These are phyloP conservation scores for Neoboletus magnificus DNA, from an alignment of 768 basidiomycete species.

Conservation along the genomic window DNA sequence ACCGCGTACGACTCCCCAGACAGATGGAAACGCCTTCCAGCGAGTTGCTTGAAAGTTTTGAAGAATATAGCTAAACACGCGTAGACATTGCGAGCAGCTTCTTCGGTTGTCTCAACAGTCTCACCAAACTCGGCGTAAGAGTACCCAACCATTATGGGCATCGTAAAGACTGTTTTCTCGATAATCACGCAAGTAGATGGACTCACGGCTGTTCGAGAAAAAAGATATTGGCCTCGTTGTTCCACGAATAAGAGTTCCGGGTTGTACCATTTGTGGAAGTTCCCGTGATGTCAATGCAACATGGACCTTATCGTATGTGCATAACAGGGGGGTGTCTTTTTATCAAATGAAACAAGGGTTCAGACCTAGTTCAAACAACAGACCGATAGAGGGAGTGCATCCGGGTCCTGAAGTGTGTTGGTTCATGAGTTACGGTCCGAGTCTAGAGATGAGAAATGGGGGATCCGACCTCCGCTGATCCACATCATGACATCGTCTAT, in stretches of 20 bases:
- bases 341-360: background rate
- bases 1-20: constrained; percentile 76
- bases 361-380: constrained; percentile 58
- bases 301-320: constrained; percentile 45
- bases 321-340: constrained; percentile 22
- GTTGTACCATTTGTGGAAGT: constrained; percentile 55
- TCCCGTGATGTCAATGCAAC: constrained; percentile 55
- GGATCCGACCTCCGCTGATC: constrained; percentile 57
- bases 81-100: constrained; percentile 72
- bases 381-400: constrained; percentile 49
- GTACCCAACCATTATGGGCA: constrained; percentile 57
- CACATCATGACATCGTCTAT: constrained; percentile 67
- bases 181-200: background rate
- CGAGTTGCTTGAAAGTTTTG: constrained; percentile 70
- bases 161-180: background rate
- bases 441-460: background rate
- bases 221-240: constrained; percentile 63
- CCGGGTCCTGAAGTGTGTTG: constrained; percentile 46
- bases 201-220: constrained; percentile 63
- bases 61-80: constrained; percentile 80
- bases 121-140: constrained; percentile 70
- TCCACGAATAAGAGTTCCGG: constrained; percentile 67
- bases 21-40: constrained; percentile 65
- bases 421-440: background rate
- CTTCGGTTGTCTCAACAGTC: constrained; percentile 70